These are phyloP conservation scores for Kodamaea restingae DNA, from an alignment of 805 yeast genomes.

Conservation along the genomic window DNA sequence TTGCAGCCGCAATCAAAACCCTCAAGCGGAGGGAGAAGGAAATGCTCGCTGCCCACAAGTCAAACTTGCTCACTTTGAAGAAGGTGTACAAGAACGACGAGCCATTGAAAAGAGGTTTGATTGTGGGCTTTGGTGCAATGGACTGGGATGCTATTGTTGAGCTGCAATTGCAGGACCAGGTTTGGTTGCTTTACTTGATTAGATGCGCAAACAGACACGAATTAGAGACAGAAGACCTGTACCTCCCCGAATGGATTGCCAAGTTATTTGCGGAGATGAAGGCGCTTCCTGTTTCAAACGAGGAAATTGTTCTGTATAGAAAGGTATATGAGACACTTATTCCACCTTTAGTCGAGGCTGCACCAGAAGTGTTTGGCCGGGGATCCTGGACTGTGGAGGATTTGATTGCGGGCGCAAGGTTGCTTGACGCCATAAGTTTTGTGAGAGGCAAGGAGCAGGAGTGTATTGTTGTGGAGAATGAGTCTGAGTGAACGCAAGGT, in stretches of 20 bases:
- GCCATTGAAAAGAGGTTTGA: constrained; percentile 49
- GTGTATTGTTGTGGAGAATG: constrained; percentile 32
- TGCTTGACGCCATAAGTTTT: constrained; percentile 51
- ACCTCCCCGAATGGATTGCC: constrained; percentile 51
- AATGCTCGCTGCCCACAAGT: constrained; percentile 42
- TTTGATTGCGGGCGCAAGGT: constrained; percentile 48
- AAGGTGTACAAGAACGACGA: constrained; percentile 53
- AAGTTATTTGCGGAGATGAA: constrained; percentile 31
- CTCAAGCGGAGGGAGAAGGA: constrained; percentile 44
- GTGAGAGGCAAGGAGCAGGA: constrained; percentile 42
- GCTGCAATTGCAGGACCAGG: constrained; percentile 51
- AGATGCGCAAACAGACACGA: constrained; percentile 47
- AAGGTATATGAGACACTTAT: constrained; percentile 52
- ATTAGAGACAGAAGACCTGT: constrained; percentile 31
- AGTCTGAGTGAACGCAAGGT: too few species aligned
- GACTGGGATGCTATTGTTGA: constrained; percentile 49
- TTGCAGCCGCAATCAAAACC: constrained; percentile 42
- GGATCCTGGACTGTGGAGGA: constrained; percentile 49
- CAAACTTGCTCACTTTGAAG: constrained; percentile 50
- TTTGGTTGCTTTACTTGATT: constrained; percentile 59
- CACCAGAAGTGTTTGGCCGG: constrained; percentile 54
- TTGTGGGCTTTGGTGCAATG: constrained; percentile 54
- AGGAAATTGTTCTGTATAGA: constrained; percentile 53
- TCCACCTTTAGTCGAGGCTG: constrained; percentile 42
- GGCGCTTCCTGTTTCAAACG: constrained; percentile 41